Percentiles rank a stretch among this genome's conserved stretches.
These are phyloP conservation scores for Stephania japonica DNA, from an alignment of 164 flowering plant genomes.

Conservation along the genomic window DNA sequence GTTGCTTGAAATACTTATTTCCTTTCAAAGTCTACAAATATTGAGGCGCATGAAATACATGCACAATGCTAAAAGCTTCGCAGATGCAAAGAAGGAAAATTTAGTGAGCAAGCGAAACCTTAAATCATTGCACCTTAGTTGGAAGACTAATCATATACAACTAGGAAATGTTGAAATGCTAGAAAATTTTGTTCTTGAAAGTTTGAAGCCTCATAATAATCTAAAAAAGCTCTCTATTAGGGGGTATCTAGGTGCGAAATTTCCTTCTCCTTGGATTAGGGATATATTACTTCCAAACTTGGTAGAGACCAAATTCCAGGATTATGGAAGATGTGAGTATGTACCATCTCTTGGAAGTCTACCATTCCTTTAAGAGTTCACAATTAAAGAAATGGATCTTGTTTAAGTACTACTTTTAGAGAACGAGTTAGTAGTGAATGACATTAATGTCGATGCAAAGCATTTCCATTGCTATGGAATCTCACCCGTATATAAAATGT, in stretches of 20 bases:
- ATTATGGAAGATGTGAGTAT: background rate
- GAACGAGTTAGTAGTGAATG: background rate
- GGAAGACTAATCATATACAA: background rate
- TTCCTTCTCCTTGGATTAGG: background rate
- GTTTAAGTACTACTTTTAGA: background rate
- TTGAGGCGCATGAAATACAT: background rate
- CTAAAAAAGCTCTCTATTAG: background rate
- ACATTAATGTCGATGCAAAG: background rate
- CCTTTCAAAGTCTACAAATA: background rate
- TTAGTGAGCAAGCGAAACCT: background rate
- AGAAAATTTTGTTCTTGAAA: background rate
- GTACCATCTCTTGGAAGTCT: background rate
- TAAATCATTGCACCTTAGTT: background rate
- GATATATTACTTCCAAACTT: background rate
- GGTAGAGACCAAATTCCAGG: background rate
- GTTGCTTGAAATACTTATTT: too few relatives aligned
- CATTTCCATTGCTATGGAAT: background rate
- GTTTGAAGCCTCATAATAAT: background rate
- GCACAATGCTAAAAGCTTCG: background rate
- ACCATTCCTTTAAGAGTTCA: background rate
- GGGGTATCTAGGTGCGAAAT: background rate
- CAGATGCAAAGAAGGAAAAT: background rate
- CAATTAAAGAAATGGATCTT: background rate
- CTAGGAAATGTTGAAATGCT: background rate
- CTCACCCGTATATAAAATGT: background rate